Evolutionary conservation across 164 flowering plant genomes (phyloP), one percentile per base, ranked within the genome.

Genomic region (Piper longum): DNA sequence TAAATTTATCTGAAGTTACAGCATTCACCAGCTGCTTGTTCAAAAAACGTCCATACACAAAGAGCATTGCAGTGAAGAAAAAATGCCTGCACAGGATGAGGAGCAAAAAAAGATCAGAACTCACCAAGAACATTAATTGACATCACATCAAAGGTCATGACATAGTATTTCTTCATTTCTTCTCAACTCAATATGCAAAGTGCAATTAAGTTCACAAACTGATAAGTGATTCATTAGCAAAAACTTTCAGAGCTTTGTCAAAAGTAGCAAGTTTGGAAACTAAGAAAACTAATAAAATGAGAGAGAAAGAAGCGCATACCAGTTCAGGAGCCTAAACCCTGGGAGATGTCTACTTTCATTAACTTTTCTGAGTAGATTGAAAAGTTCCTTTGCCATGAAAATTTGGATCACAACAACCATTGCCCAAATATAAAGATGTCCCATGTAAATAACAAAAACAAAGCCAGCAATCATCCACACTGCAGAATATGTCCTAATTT

Each of bases 391-490:
- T 42, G 85, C 92, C 98, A 93, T 93, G 73, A 81, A 83, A 43
- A 93, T 85, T 77, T 90, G 99, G 71, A 93, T 83, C 45, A 90
- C 83, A 42, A 93, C 92, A 40, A 93, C 83, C 97, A 88, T 88
- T 62, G 93, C 96, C 79, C 89, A 88, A 19, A 88, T 93, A 71
- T 83, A 90, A 67, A 90, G 95, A 82, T 93, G 97, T 18, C 99
- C 99, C 89, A 90, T 72, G 76, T 90, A 93, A 67, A 93, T 80
- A 56, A 80, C 75, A 2, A 85, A 77, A 19, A 70, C 87, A 79
- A 93, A 88, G 7, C 92, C 91, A 56, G 85, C 92, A 74, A 93
- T 86, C 98, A 93, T 93, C 98, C 96, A 88, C 16, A 90, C 51
- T 40, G 97, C 62, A 56, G 98, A 93, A 74, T 76, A 71, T 43